These are phyloP conservation scores for Zasmidium angulare DNA, from an alignment of 2,329 filamentous ascomycete genomes.

Conservation along the genomic window DNA sequence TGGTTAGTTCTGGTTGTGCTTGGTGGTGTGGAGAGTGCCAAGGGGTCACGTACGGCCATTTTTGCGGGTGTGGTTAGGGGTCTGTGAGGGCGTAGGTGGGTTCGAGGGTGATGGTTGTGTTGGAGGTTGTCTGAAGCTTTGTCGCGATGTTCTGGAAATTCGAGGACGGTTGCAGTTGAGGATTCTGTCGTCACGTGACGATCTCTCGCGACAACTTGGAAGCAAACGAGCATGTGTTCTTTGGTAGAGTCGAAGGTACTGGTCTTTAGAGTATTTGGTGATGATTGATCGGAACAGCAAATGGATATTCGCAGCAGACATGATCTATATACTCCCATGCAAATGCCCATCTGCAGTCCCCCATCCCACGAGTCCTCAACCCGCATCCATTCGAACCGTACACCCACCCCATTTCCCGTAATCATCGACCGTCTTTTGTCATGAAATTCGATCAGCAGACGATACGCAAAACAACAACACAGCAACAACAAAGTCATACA, in stretches of 20 bases:
- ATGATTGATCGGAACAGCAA: slow-evolving; percentile 6
- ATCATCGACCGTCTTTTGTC: not conserved
- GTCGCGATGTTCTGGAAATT: too few species aligned
- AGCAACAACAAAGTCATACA: not conserved
- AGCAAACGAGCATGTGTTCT: not conserved
- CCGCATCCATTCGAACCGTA: not conserved
- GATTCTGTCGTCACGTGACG: too few species aligned
- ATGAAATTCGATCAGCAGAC: not conserved
- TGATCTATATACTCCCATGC: slow-evolving; percentile 12
- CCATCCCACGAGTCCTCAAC: not conserved
- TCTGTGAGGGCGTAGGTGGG: too few species aligned
- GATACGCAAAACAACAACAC: not conserved
- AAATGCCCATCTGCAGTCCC: slow-evolving; percentile 6
- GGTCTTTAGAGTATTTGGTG: too few species aligned
- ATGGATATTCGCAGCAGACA: slow-evolving; percentile 9
- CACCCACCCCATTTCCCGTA: not conserved
- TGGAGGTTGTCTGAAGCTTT: too few species aligned
- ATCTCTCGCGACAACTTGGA: too few species aligned
- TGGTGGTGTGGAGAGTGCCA: not conserved
- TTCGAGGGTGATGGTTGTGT: too few species aligned
- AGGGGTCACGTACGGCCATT: slow-evolving; percentile 24
- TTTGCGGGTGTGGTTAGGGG: slow-evolving; percentile 18
- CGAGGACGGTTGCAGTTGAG: too few species aligned
- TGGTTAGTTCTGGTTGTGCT: not conserved
- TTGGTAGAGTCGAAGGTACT: not conserved